Evolutionary conservation across 2,329 filamentous ascomycete species (phyloP), one percentile per base, ranked within the genome.

Genomic region (Uncinocarpus reesii): DNA sequence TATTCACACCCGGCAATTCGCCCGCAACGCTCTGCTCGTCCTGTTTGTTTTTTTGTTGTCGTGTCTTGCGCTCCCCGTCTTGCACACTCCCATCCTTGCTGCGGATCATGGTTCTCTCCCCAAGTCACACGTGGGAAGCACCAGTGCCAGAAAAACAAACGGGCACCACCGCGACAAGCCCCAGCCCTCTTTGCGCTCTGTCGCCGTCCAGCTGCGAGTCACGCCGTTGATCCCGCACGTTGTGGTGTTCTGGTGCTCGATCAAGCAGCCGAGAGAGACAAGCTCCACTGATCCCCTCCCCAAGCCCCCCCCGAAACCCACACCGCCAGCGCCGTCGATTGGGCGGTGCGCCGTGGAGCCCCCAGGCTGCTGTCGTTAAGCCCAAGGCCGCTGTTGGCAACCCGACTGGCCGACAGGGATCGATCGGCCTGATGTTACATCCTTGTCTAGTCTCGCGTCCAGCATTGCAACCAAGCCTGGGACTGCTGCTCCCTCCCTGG

Each of bases 391-490:
- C 26, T 26, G 47, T 44, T 45, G 41, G 23, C 26, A 44, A 44
- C 15, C 10, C 21, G 40, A 42, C 47, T 23, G 42, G 41, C 21
- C 42, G 42, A 41, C 47, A 44, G 36, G 47, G 47, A 49, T 49
- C 8, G 16, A 16, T 13, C 13, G 10, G 15, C 13, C 16, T 41
- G 48, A 47, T 36, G 48, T 50, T 50, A 50, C 48, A 50, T 50
- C 48, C 48, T 42, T 50, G 48, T 34, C 48, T 34, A 46, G 31
- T 36, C 48, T n/a, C 47, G 18, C 7, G 35, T n/a, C n/a, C n/a
- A n/a, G n/a, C n/a, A n/a, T n/a, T 36, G 3, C 26, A 10, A 23
- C 26, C 45, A 21, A 10, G 21, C 21, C 29, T 15, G 16, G 7
- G 15, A 13, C 34, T 16, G 7, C n/a, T n/a, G n/a, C n/a, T n/a